Conservation (phyloP, 2,329 filamentous ascomycete genomes). For the Sporothrix sp. region DNA sequence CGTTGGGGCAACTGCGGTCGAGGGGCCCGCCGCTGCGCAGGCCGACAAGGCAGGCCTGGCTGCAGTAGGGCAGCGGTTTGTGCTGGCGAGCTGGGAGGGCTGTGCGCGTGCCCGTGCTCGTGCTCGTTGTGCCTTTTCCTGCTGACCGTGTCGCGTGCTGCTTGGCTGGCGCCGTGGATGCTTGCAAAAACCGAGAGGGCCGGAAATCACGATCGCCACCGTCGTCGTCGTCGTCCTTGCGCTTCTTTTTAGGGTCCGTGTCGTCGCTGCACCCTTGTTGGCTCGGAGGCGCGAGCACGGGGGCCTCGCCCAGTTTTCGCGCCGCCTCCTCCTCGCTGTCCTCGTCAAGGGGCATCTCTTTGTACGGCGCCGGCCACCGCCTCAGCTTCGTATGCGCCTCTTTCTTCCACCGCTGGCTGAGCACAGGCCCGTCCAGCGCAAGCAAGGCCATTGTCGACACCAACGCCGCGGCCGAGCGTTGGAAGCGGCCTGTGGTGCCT, state of each 20-base stretch:
- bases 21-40: neutral
- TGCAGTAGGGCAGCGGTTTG: slow-evolving; percentile 6
- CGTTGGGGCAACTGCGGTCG: slow-evolving; percentile 9
- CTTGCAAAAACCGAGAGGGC: neutral
- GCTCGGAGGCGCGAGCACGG: neutral
- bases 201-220: neutral
- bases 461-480: neutral
- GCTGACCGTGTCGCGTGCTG: neutral
- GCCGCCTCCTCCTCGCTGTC: neutral
- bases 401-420: slow-evolving; percentile 6
- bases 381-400: neutral
- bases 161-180: neutral
- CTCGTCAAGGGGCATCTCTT: neutral
- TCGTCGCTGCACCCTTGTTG: neutral
- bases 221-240: neutral
- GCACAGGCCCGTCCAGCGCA: neutral
- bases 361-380: neutral
- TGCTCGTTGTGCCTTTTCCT: neutral
- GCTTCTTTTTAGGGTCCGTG: neutral
- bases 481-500: no score
- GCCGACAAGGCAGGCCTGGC: slow-evolving; percentile 6
- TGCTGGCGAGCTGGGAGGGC: no score
- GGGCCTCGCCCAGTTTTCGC: neutral
- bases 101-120: no score
- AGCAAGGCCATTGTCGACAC: slow-evolving; percentile 6